Evolutionary conservation across 495 filamentous ascomycete genomes (phyloP).

Genomic region (Lichenothelia convexa): DNA sequence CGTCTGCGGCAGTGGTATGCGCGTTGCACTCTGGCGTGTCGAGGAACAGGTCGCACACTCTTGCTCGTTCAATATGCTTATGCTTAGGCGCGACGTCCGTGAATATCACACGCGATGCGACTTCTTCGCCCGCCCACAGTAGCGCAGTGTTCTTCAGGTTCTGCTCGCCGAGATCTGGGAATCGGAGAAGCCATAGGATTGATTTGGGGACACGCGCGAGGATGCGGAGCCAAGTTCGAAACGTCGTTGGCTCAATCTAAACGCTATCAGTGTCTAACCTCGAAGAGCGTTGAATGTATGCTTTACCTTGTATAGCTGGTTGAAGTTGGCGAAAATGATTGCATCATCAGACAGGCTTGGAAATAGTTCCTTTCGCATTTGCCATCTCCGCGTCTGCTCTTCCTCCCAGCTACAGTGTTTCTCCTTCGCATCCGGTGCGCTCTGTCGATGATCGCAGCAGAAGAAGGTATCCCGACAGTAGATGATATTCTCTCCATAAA

Average conservation of each 20-base stretch:
- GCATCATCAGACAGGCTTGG: slow-evolving; percentile 64
- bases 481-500: slow-evolving; percentile 94
- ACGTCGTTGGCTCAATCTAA: slow-evolving; percentile 93
- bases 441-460: slow-evolving; percentile 94
- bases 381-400: slow-evolving; percentile 70
- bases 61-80: slow-evolving; percentile 80
- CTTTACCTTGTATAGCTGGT: slow-evolving; percentile 95
- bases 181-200: slow-evolving; percentile 88
- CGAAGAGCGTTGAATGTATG: slow-evolving; percentile 2
- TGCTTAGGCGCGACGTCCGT: slow-evolving; percentile 94
- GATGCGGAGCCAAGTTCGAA: slow-evolving; percentile 91
- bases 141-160: slow-evolving; percentile 66
- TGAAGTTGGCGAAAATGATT: slow-evolving; percentile 95
- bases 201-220: slow-evolving; percentile 73
- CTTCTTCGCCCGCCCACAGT: slow-evolving; percentile 68
- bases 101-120: slow-evolving; percentile 84
- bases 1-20: slow-evolving; percentile 92
- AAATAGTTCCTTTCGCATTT: slow-evolving; percentile 90
- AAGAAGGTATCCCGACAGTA: slow-evolving; percentile 95
- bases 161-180: slow-evolving; percentile 80
- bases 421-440: slow-evolving; percentile 57
- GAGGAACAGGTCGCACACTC: slow-evolving; percentile 84
- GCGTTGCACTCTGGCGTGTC: slow-evolving; percentile 98
- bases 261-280: not conserved
- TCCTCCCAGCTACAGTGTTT: slow-evolving; percentile 57